Evolutionary conservation across 352 stramenopile species (phyloP), one percentile per base, ranked within the genome.

Genomic region (Globisporangium cederbergense): DNA sequence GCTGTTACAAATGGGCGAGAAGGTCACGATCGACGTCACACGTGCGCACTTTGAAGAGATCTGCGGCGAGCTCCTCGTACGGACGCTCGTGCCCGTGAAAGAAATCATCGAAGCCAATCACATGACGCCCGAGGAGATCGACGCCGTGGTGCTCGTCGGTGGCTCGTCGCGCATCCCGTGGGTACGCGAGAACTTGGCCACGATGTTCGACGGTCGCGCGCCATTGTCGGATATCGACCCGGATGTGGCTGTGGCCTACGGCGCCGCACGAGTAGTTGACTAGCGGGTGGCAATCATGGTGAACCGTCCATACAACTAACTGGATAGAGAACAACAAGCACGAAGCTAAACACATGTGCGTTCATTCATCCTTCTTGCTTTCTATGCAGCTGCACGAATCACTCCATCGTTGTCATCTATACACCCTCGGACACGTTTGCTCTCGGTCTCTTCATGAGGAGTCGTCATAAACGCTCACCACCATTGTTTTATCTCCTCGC

Each of bases 81-180:
- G 82, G 30, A 88, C 78, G 28, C 77, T 91, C 57, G 38, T 66
- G 34, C 82, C 82, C 16, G 77, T 91, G 14, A 66, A 62, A 3
- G 70, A 81, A n/a, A 75, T 91, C 18, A 43, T 91, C 18, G 51
- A 73, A 22, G 70, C 71, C 1, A 91, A 91, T 60, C 66, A 82
- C 51, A 91, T 91, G 78, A 69, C 30, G 34, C 87, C 91, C 60
- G 71, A 54, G 10, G 81, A 98, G 22, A 79, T 97, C 5, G 89
- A 98, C 67, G 90, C 98, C 74, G 83, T 99, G 20, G 97, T 99
- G 47, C 77, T 99, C 20, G 96, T 91, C 20, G 96, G 95, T 49
- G 96, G 97, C 28, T 98, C 94, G 6, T 99, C 97, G 2, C 86
- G 96, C 11, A 98, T 99, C 42, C 97, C 96, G 1, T 90, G 81